Percentiles rank a stretch among this genome's conserved stretches.
These are phyloP conservation scores for Aspergillus uvarum DNA, from an alignment of 2,329 filamentous ascomycete genomes.

Conservation along the genomic window DNA sequence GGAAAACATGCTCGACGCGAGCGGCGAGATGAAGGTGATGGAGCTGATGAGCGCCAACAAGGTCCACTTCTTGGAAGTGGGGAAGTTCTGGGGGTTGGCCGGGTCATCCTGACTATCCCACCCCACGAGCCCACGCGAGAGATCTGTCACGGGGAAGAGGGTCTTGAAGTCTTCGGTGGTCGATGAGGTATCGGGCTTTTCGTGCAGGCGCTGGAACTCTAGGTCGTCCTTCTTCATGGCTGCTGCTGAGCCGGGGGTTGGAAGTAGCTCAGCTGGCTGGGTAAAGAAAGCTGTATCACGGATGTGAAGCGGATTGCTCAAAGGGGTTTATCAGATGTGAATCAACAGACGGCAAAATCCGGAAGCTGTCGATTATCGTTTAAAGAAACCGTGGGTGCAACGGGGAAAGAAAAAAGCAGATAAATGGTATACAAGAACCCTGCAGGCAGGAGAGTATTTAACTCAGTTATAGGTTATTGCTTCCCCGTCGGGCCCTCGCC, in stretches of 20 bases:
- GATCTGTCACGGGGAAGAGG: constrained; percentile 49
- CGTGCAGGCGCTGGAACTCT: neutral
- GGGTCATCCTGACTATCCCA: constrained; percentile 62
- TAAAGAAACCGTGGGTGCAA: neutral
- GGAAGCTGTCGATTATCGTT: neutral
- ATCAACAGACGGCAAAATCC: neutral
- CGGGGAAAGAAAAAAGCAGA: neutral
- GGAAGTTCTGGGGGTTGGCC: constrained; percentile 58
- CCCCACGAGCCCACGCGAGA: constrained; percentile 56
- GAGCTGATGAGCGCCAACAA: constrained; percentile 29
- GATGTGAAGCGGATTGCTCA: neutral
- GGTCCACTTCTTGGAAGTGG: constrained; percentile 24
- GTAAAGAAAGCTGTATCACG: neutral
- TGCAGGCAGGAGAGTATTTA: neutral
- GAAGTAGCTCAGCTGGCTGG: neutral
- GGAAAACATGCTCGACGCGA: constrained; percentile 37
- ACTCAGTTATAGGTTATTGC: neutral
- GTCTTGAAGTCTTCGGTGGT: neutral
- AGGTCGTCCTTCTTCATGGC: neutral
- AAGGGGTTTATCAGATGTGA: neutral
- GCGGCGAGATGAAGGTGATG: constrained; percentile 33
- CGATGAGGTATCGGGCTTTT: neutral
- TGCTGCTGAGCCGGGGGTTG: neutral
- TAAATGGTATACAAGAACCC: neutral
- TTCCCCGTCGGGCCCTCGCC: no score